phyloP scores from a whole-genome alignment of 345 rosid genomes.

The Firmiana major region DNA sequence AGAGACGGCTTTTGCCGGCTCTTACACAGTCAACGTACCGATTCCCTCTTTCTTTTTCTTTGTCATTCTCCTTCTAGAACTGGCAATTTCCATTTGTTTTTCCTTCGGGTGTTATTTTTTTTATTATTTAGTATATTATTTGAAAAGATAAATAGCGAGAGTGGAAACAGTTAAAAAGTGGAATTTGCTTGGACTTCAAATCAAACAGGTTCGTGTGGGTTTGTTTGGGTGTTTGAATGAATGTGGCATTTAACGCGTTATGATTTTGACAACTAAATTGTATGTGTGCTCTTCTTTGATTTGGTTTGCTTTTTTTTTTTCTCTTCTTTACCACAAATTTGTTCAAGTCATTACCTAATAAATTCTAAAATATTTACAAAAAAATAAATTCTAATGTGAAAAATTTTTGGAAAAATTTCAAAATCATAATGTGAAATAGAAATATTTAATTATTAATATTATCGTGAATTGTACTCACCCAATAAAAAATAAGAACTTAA shows the following conservation, averaged over 20 bases:
- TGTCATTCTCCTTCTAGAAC: neutral
- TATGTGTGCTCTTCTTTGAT: too few species aligned
- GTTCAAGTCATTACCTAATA: neutral
- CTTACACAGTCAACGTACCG: neutral
- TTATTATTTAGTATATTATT: neutral
- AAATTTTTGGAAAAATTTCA: too few species aligned
- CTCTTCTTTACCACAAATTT: neutral
- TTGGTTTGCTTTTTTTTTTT: neutral
- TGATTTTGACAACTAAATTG: neutral
- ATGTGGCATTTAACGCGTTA: neutral
- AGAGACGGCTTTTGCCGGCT: constrained; percentile 10
- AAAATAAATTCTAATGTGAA: too few species aligned
- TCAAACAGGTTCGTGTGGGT: neutral
- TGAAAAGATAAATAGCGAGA: neutral
- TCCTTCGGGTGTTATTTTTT: neutral
- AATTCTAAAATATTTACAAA: too few species aligned
- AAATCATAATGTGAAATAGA: too few species aligned
- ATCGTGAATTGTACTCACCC: too few species aligned
- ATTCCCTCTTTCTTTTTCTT: neutral
- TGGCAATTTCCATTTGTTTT: neutral
- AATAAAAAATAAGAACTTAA: too few species aligned
- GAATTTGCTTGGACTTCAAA: neutral
- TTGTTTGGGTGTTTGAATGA: neutral
- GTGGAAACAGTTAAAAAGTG: neutral
- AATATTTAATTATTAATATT: too few species aligned